Evolutionary conservation across 371 early-diverging fungal genomes (phyloP).

Genomic region (Mucor piriformis): DNA sequence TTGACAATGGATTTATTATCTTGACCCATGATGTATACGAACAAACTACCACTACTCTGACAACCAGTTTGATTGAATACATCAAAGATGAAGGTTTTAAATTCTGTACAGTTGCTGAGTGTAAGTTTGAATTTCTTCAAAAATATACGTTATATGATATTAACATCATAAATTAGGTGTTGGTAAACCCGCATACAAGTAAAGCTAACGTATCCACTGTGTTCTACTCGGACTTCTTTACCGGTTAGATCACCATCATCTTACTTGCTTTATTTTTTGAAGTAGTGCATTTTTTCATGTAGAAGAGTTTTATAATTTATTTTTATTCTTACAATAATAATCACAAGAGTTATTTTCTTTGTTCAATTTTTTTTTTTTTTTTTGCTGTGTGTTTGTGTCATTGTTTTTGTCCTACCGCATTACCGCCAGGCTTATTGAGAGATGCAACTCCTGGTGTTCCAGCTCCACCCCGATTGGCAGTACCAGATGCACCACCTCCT

Average conservation of each 20-base stretch:
- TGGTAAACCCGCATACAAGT: neutral
- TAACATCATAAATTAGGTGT: neutral
- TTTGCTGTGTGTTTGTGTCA: neutral
- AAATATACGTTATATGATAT: neutral
- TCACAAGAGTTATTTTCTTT: too few species aligned
- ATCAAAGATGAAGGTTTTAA: constrained; percentile 37
- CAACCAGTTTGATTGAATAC: constrained; percentile 33
- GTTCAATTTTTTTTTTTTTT: neutral
- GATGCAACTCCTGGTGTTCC: constrained; percentile 5
- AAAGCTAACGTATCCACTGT: neutral
- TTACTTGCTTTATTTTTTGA: neutral
- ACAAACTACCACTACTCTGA: constrained; percentile 43
- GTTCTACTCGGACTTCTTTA: too few species aligned
- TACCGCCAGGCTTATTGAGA: neutral
- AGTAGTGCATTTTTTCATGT: neutral
- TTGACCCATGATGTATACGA: constrained; percentile 42
- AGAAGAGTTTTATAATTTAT: too few species aligned
- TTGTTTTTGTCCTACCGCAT: neutral
- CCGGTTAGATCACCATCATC: too few species aligned
- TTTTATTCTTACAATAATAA: too few species aligned
- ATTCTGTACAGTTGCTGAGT: constrained; percentile 57
- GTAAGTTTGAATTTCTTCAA: constrained; percentile 15
- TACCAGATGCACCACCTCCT: neutral
- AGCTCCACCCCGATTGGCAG: neutral
- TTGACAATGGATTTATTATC: constrained; percentile 23